These are phyloP conservation scores for Yamadazyma buinensis DNA, from an alignment of 1,139 yeast species.

Conservation along the genomic window DNA sequence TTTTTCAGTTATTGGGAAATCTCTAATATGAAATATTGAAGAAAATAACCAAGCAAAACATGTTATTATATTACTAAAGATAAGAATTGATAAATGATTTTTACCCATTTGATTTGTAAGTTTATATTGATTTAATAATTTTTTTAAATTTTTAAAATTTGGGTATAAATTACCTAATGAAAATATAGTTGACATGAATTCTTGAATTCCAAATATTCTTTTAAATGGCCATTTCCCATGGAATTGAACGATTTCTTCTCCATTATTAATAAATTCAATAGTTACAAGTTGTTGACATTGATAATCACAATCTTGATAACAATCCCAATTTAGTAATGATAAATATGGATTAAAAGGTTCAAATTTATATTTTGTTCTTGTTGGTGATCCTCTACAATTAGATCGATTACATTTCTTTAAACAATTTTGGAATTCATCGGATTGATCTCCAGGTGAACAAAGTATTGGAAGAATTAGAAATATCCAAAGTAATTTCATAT, in stretches of 20 bases:
- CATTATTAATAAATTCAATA: conserved; percentile 35
- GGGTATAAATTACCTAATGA: conserved; percentile 78
- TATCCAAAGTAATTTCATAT: conserved; percentile 6
- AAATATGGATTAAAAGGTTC: conserved; percentile 34
- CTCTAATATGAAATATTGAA: conserved; percentile 84
- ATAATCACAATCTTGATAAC: conserved; percentile 84
- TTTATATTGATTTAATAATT: conserved; percentile 22
- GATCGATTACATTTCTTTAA: conserved; percentile 52
- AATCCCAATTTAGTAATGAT: conserved; percentile 65
- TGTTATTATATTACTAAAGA: conserved; percentile 49
- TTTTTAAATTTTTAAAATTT: conserved; percentile 57
- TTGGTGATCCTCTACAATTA: conserved; percentile 10
- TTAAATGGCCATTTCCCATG: conserved; percentile 98
- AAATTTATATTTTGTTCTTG: conserved; percentile 19
- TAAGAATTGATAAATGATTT: conserved; percentile 36
- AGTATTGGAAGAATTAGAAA: conserved; percentile 1
- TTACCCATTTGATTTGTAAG: conserved; percentile 8
- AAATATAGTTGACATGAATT: conserved; percentile 75
- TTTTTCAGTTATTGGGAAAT: conserved; percentile 72
- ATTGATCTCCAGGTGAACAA: conserved; percentile 77
- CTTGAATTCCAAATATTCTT: conserved; percentile 76
- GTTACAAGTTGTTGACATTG: conserved; percentile 82
- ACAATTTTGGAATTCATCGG: conserved; percentile 69
- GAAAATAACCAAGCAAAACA: conserved; percentile 89
- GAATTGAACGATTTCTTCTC: conserved; percentile 66